phyloP scores from a whole-genome alignment of 768 basidiomycete genomes.

The Trichaptum fuscoviolaceum region DNA sequence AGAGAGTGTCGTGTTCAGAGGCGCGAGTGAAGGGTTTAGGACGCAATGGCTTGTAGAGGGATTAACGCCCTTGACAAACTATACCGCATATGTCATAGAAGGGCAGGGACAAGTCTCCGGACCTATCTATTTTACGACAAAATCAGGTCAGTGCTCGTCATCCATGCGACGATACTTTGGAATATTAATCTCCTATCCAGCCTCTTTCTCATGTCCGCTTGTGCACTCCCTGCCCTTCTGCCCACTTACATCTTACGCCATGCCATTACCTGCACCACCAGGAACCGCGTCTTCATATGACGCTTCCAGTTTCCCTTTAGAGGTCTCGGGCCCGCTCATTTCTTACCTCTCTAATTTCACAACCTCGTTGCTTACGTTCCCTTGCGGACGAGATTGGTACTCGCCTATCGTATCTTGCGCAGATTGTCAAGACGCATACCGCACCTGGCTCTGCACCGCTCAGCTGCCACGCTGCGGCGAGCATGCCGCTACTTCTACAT shows the following conservation, averaged over 20 bases:
- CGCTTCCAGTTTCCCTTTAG: slow-evolving; percentile 42
- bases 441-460: slow-evolving; percentile 70
- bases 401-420: slow-evolving; percentile 73
- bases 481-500: slow-evolving; percentile 25
- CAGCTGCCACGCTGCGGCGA: slow-evolving; percentile 76
- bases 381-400: slow-evolving; percentile 78
- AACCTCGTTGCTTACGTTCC: slow-evolving; percentile 59
- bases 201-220: slow-evolving; percentile 63
- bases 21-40: slow-evolving; percentile 50
- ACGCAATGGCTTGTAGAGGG: slow-evolving; percentile 62
- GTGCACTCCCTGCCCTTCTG: slow-evolving; percentile 72
- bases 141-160: slow-evolving; percentile 46
- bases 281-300: slow-evolving; percentile 40
- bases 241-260: slow-evolving; percentile 61
- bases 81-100: slow-evolving; percentile 66
- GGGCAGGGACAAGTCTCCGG: slow-evolving; percentile 53
- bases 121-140: slow-evolving; percentile 70
- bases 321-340: slow-evolving; percentile 46
- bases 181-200: slow-evolving; percentile 27
- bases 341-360: slow-evolving; percentile 71
- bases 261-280: slow-evolving; percentile 56
- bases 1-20: slow-evolving; percentile 52
- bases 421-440: slow-evolving; percentile 69
- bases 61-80: slow-evolving; percentile 64
- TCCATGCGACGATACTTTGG: neutral